Percentiles rank a stretch among this genome's conserved stretches.
Conservation (phyloP, 768 basidiomycete species). For the button mushroom (Agaricus bisporus) region DNA sequence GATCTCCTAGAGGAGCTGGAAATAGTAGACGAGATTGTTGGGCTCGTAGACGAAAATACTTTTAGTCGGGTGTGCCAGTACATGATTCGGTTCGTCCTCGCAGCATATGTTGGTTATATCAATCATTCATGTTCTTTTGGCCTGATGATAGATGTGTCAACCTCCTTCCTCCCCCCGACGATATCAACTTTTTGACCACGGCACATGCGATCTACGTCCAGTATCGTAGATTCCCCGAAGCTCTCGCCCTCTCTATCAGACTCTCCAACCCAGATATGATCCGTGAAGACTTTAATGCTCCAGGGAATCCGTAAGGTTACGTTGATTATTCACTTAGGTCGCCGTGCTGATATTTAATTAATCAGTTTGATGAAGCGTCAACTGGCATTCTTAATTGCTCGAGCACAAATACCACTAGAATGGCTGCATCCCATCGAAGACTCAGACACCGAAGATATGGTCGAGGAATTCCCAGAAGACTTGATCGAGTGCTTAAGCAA, state of each 20-base stretch:
- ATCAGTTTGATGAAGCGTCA: conserved; percentile 86
- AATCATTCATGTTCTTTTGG: conserved; percentile 2
- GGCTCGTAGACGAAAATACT: conserved; percentile 82
- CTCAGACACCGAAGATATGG: conserved; percentile 46
- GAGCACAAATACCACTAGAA: conserved; percentile 84
- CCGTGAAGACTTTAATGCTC: conserved; percentile 81
- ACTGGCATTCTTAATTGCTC: conserved; percentile 88
- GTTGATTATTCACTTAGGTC: neutral
- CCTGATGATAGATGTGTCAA: conserved; percentile 62
- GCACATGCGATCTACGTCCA: conserved; percentile 87
- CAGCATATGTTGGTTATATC: neutral
- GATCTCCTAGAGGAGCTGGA: conserved; percentile 94
- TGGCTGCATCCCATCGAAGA: conserved; percentile 67
- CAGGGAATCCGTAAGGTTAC: conserved; percentile 73
- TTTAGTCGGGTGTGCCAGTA: conserved; percentile 89
- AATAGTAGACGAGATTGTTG: conserved; percentile 70
- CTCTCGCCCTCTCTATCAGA: conserved; percentile 78
- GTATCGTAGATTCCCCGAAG: conserved; percentile 86
- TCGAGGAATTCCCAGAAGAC: conserved; percentile 72
- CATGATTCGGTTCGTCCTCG: conserved; percentile 73
- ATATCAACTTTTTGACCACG: conserved; percentile 80
- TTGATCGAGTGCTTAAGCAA: conserved; percentile 85
- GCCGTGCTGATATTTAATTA: neutral
- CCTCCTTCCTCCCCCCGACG: conserved; percentile 89
- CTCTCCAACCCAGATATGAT: conserved; percentile 78